Conservation (phyloP, 2,329 filamentous ascomycete species). For the Verticillium longisporum region DNA sequence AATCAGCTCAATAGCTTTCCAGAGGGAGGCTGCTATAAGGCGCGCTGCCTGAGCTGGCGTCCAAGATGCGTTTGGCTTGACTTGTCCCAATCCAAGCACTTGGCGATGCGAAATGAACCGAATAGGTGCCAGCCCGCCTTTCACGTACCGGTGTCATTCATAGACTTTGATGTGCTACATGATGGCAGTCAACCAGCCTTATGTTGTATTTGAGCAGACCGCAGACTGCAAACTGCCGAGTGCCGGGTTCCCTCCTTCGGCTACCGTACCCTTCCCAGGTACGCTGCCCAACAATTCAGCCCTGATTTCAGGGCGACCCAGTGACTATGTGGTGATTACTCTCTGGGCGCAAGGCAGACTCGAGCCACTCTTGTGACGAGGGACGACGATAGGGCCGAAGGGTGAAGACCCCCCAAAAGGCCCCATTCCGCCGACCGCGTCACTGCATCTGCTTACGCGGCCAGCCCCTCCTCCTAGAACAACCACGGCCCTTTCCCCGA, state of each 20-base stretch:
- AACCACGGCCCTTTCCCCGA: neutral
- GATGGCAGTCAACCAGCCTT: neutral
- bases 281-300: neutral
- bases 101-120: neutral
- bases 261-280: neutral
- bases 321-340: neutral
- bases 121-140: neutral
- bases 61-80: neutral
- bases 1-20: neutral
- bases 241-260: neutral
- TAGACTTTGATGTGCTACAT: neutral
- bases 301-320: neutral
- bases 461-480: neutral
- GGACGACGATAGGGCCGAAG: neutral
- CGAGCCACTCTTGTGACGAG: neutral
- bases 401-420: neutral
- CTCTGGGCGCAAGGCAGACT: neutral
- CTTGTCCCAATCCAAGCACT: neutral
- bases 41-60: neutral
- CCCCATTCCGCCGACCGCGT: neutral
- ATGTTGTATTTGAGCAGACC: neutral
- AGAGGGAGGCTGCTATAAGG: neutral
- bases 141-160: neutral
- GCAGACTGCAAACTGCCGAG: neutral
- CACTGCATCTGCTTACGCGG: neutral